These are phyloP conservation scores for Xylaria sp. DNA, from an alignment of 2,329 filamentous ascomycete genomes.

Conservation along the genomic window DNA sequence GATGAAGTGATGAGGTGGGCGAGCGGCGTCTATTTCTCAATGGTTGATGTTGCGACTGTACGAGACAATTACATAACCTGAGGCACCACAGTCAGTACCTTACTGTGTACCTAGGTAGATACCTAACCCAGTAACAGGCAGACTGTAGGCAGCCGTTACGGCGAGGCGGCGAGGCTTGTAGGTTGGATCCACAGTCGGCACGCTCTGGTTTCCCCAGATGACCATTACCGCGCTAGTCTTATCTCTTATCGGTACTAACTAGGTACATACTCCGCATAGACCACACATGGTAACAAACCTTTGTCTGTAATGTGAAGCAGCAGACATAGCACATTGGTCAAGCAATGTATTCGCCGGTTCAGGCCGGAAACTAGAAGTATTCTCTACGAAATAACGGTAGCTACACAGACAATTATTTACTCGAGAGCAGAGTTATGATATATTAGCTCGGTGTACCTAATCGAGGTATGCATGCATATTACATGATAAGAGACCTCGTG, in stretches of 20 bases:
- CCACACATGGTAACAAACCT: neutral
- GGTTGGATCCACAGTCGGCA: too few species aligned
- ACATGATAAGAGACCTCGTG: constrained; percentile 2
- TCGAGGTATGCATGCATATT: neutral
- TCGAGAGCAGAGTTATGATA: constrained; percentile 5
- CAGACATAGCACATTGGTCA: neutral
- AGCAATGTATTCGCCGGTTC: neutral
- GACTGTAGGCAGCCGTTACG: neutral
- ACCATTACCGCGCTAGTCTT: neutral
- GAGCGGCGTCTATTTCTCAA: neutral
- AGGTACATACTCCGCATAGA: too few species aligned
- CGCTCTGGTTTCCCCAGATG: too few species aligned
- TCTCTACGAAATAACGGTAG: neutral
- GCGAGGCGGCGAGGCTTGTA: neutral
- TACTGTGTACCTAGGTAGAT: neutral
- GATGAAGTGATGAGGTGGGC: neutral
- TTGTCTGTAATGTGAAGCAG: neutral
- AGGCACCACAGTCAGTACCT: neutral
- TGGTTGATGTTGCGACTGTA: neutral
- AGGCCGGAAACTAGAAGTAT: neutral
- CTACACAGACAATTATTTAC: neutral
- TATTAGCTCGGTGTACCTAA: neutral
- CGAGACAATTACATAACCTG: neutral
- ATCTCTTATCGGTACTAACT: neutral
- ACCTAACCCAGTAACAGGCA: neutral